Conservation (phyloP, 148 eudicot species). For the Fagopyrum esculentum region DNA sequence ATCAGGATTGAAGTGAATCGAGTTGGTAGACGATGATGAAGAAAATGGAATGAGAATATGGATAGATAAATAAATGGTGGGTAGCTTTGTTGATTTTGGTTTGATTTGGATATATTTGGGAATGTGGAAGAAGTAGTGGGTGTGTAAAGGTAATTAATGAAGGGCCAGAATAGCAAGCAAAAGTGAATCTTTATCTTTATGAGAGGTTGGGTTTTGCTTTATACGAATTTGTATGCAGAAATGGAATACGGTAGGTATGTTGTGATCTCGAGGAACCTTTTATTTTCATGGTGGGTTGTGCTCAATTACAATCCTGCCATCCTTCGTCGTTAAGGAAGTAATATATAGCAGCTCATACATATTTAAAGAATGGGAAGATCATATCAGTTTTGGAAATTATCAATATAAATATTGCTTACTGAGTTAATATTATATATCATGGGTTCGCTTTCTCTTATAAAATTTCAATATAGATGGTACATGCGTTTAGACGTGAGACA, state of each 20-base stretch:
- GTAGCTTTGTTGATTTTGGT: background rate
- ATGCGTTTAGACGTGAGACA: no score
- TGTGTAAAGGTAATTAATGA: background rate
- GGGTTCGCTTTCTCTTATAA: no score
- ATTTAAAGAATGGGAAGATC: no score
- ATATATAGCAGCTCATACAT: background rate
- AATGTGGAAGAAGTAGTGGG: conserved; percentile 5
- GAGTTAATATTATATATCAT: no score
- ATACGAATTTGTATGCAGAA: background rate
- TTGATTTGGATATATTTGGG: background rate
- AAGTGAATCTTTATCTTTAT: conserved; percentile 6
- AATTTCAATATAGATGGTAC: no score
- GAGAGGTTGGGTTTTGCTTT: background rate
- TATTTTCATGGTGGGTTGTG: background rate
- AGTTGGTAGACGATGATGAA: background rate
- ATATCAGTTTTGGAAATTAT: no score
- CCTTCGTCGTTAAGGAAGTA: conserved; percentile 10
- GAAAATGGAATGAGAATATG: background rate
- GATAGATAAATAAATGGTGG: background rate
- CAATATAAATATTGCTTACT: no score
- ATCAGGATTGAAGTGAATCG: conserved; percentile 13
- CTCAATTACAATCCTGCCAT: conserved; percentile 7
- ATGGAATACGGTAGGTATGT: conserved; percentile 9
- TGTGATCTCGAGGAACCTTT: conserved; percentile 3
- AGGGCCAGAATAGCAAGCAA: background rate